Percentiles rank a stretch among this genome's conserved stretches.
phyloP scores from a whole-genome alignment of 2,329 filamentous ascomycete genomes.

The Diaporthe sp. region DNA sequence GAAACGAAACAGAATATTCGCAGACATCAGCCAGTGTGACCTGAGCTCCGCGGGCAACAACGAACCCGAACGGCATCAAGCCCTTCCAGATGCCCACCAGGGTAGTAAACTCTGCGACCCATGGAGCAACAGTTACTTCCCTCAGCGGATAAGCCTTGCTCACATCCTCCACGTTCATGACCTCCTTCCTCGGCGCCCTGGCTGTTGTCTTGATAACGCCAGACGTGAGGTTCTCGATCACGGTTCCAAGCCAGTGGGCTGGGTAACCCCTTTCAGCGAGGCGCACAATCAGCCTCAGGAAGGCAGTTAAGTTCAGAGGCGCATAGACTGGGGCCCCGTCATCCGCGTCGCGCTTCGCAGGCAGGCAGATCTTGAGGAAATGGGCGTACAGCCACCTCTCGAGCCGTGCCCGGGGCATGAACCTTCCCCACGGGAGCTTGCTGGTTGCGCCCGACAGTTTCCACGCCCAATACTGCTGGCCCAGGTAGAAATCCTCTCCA shows the following conservation, averaged over 20 bases:
- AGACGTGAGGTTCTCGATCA: background rate
- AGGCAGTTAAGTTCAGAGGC: constrained; percentile 40
- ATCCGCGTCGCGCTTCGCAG: constrained; percentile 1
- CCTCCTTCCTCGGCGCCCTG: background rate
- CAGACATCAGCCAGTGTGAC: background rate
- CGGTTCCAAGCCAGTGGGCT: background rate
- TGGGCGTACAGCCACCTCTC: constrained; percentile 41
- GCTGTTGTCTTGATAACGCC: background rate
- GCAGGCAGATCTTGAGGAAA: constrained; percentile 42
- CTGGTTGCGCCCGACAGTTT: background rate
- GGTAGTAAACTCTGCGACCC: background rate
- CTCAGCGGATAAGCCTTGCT: background rate
- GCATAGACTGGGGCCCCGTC: constrained; percentile 36
- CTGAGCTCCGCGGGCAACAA: background rate
- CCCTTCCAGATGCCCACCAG: background rate
- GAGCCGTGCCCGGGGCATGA: constrained; percentile 36
- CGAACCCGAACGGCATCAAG: constrained; percentile 4
- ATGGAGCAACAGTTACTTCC: background rate
- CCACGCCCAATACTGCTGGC: constrained; percentile 29
- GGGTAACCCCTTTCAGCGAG: background rate
- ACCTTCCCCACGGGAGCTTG: constrained; percentile 21
- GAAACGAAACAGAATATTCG: background rate
- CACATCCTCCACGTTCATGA: background rate
- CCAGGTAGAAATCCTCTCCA: constrained; percentile 37
- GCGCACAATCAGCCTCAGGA: constrained; percentile 33